Conservation (phyloP, 306 rosid genomes). For the Trifolium dubium region DNA sequence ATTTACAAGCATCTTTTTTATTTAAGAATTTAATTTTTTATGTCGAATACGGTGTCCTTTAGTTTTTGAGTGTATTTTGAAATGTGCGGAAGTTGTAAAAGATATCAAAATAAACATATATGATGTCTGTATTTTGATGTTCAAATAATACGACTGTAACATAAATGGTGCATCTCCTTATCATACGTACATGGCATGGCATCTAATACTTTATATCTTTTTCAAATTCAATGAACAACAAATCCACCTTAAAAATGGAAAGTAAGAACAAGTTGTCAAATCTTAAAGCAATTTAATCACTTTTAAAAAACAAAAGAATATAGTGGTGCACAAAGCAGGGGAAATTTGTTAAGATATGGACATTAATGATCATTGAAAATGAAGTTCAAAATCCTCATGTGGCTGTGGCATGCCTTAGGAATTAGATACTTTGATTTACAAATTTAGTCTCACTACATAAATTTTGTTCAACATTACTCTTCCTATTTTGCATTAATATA, state of each 20-base stretch:
- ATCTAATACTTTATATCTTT: slow-evolving; percentile 56
- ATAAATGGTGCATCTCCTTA: slow-evolving; percentile 42
- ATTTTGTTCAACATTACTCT: too few species aligned
- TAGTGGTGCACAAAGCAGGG: slow-evolving; percentile 29
- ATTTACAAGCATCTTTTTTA: slow-evolving; percentile 43
- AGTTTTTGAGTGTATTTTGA: too few species aligned
- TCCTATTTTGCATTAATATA: too few species aligned
- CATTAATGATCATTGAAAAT: slow-evolving; percentile 29
- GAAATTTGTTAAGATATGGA: slow-evolving; percentile 13
- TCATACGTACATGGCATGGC: slow-evolving; percentile 46
- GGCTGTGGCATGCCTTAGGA: slow-evolving; percentile 24
- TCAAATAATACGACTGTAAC: neutral
- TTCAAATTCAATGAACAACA: slow-evolving; percentile 30
- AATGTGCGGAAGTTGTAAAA: too few species aligned
- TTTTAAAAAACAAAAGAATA: slow-evolving; percentile 34
- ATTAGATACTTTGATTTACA: slow-evolving; percentile 36
- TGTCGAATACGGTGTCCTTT: too few species aligned
- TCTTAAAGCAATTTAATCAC: slow-evolving; percentile 42
- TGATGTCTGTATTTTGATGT: neutral
- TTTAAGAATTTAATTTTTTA: too few species aligned
- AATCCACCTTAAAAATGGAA: slow-evolving; percentile 24
- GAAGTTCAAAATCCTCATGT: slow-evolving; percentile 31
- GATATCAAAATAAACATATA: neutral
- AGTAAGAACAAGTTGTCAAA: slow-evolving; percentile 58
- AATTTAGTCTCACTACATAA: neutral